Conservation (phyloP, 2,329 filamentous ascomycete genomes). For the Neurospora crassa region DNA sequence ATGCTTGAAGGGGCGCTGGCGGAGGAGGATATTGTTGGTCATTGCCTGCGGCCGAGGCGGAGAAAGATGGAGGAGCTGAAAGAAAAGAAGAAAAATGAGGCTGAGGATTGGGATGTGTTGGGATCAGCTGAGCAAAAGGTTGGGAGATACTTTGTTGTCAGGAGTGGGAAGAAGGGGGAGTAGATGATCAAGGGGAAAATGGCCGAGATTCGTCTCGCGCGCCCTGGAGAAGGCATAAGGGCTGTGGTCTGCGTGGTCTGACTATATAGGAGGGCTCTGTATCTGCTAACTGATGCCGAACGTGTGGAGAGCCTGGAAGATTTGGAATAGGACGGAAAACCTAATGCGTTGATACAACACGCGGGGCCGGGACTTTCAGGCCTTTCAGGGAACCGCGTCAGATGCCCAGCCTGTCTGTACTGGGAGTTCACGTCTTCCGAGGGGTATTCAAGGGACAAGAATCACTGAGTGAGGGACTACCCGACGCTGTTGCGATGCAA, state of each 20-base stretch:
- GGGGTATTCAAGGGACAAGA: not conserved
- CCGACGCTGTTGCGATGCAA: not conserved
- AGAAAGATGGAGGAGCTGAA: slow-evolving; percentile 12
- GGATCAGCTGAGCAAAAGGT: slow-evolving; percentile 54
- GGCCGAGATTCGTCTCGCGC: not conserved
- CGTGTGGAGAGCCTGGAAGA: not conserved
- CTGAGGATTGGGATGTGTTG: slow-evolving; percentile 63
- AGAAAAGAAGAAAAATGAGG: slow-evolving; percentile 23
- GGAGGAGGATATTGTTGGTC: slow-evolving; percentile 52
- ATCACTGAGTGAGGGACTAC: not conserved
- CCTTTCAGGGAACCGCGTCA: not conserved
- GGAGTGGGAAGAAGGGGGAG: slow-evolving; percentile 38
- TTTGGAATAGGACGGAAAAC: not conserved
- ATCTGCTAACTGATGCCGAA: not conserved
- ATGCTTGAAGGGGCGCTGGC: slow-evolving; percentile 38
- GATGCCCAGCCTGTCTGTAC: not conserved
- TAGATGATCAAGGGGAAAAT: not conserved
- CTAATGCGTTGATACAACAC: not conserved
- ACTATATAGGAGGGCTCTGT: not conserved
- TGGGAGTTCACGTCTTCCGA: not conserved
- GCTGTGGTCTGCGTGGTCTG: not conserved
- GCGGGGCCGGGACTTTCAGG: not conserved
- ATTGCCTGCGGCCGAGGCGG: slow-evolving; percentile 36
- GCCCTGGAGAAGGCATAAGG: not conserved
- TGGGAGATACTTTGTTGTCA: slow-evolving; percentile 70